Conservation (phyloP, 306 rosid species). For the Arachis hypogaea region DNA sequence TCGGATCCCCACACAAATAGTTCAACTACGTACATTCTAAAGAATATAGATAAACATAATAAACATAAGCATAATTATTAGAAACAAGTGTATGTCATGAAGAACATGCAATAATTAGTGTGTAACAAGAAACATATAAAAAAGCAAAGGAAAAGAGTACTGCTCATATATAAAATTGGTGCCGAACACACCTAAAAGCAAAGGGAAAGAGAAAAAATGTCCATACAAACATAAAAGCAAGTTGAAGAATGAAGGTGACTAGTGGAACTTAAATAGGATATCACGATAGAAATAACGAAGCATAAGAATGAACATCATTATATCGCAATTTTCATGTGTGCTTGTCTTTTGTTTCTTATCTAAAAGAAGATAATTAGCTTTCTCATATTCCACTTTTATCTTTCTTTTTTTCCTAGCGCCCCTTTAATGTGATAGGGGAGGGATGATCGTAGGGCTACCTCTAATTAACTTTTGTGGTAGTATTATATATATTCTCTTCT, state of each 20-base stretch:
- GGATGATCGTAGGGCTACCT: constrained; percentile 3
- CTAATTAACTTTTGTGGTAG: constrained; percentile 23
- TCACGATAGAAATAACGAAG: constrained; percentile 16
- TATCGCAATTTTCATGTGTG: constrained; percentile 26
- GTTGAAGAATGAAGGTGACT: constrained; percentile 13
- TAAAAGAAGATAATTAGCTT: constrained; percentile 23
- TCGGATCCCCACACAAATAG: not conserved
- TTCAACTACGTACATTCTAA: not conserved
- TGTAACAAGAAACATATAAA: no score
- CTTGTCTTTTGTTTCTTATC: constrained; percentile 35
- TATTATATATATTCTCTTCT: not conserved
- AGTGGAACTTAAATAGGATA: constrained; percentile 45
- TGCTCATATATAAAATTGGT: constrained; percentile 1
- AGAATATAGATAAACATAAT: not conserved
- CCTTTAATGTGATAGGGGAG: not conserved
- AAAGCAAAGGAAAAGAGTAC: no score
- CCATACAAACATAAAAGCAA: not conserved
- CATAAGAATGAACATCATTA: not conserved
- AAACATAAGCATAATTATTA: not conserved
- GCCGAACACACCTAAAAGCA: constrained; percentile 26
- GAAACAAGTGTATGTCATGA: no score
- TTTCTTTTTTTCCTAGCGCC: constrained; percentile 21
- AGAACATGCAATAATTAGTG: no score
- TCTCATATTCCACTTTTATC: not conserved
- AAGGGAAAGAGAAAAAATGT: not conserved